Base-by-base conservation (phyloP, 192 early-diverging fungal genomes). In the Coemansia sp. region DNA sequence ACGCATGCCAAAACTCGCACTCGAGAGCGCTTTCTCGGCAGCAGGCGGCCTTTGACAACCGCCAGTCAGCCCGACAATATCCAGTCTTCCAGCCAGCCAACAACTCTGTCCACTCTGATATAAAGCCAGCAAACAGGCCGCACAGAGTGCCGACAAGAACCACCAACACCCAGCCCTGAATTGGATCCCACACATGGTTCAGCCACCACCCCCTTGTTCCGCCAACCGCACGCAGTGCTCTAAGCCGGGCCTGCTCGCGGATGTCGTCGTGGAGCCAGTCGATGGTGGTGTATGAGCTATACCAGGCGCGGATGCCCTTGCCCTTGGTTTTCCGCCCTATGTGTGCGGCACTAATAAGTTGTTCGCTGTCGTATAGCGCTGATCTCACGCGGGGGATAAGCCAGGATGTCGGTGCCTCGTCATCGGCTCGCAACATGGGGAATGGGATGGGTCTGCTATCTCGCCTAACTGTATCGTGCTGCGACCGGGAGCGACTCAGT, bases 191-290 rank as follows among this genome's bases (percentile, higher is more conserved):
- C 39, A 88, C 69, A 57, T 89, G 79, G 19, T 72, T 84, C 53
- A 89, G 78, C 78, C 86, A 81, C 29, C 90, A 81, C 7, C 79
- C 91, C 34, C 78, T 69, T 13, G 85, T 45, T n/a, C 89, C 90
- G 21, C 77, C 79, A 36, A 80, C 70, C 2, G 74, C 79, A 24
- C 86, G 84, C 31, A 91, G 54, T 59, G 75, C 86, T 35, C 87
- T 77, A 19, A 89, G 75, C n/a, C 93, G 77, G 19, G 88, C 85
- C 39, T 90, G 85, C 75, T 96, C 94, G 77, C 92, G 89, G 13
- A 91, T 90, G 64, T 90, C 87, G 78, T 96, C 94, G 68, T 95
- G 93, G 44, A 95, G 90, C 93, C 93, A 96, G 79, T 98, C 93
- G 37, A 83, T 83, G 41, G 80, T 78, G 3, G 80, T 83, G 66